These are phyloP conservation scores for Tephrocybe rancida DNA, from an alignment of 768 basidiomycete genomes.

Conservation along the genomic window DNA sequence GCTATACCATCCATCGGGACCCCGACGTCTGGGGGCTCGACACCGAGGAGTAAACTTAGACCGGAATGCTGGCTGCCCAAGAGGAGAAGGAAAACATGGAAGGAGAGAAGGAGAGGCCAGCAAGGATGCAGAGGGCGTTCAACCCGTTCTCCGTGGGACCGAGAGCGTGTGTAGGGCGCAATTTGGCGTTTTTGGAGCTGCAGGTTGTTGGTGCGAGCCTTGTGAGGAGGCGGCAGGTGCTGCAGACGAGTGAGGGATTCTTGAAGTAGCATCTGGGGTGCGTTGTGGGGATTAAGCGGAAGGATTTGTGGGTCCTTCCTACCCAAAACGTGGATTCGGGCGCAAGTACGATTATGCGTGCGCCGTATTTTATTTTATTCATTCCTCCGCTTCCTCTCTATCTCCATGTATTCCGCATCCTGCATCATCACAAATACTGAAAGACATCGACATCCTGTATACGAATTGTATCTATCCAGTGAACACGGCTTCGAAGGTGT, in stretches of 20 bases:
- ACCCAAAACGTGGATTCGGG: too few relatives aligned
- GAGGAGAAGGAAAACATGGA: conserved; percentile 28
- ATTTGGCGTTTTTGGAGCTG: conserved; percentile 79
- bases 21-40: conserved; percentile 77
- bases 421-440: too few relatives aligned
- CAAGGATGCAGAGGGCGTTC: conserved; percentile 68
- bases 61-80: conserved; percentile 88
- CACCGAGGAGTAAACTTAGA: conserved; percentile 64
- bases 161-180: conserved; percentile 85
- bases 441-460: too few relatives aligned
- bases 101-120: conserved; percentile 24
- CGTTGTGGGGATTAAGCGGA: conserved; percentile 69
- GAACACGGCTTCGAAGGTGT: too few relatives aligned
- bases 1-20: conserved; percentile 83
- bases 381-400: too few relatives aligned
- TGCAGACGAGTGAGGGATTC: conserved; percentile 84
- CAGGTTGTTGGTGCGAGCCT: conserved; percentile 82
- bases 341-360: too few relatives aligned
- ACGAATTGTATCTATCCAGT: too few relatives aligned
- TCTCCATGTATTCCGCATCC: too few relatives aligned
- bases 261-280: conserved; percentile 80
- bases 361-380: too few relatives aligned
- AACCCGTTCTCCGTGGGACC: conserved; percentile 89
- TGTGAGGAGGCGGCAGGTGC: conserved; percentile 74
- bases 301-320: conserved; percentile 42